These are phyloP conservation scores for Colletotrichum gigasporum DNA, from an alignment of 2,329 filamentous ascomycete genomes.

Conservation along the genomic window DNA sequence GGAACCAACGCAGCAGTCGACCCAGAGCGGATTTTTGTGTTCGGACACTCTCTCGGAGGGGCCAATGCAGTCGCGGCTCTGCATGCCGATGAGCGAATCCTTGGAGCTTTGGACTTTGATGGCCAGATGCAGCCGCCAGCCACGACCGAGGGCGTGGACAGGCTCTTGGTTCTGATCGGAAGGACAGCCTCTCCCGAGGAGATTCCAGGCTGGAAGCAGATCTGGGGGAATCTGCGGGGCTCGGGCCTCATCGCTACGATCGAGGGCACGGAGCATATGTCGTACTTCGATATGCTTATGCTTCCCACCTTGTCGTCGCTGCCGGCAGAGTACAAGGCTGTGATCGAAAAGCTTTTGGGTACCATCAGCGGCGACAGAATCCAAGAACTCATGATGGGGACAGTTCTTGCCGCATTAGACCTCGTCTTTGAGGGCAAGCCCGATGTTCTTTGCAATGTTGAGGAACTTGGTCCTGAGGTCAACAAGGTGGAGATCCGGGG, in stretches of 20 bases:
- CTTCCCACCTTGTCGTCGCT: not conserved
- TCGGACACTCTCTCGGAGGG: constrained; percentile 51
- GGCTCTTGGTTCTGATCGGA: constrained; percentile 43
- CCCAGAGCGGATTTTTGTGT: constrained; percentile 40
- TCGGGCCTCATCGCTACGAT: constrained; percentile 38
- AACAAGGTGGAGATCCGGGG: not conserved
- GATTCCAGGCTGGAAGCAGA: constrained; percentile 42
- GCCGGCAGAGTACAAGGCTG: not conserved
- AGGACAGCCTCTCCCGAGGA: constrained; percentile 37
- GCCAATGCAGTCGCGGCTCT: constrained; percentile 45
- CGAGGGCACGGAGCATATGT: constrained; percentile 39
- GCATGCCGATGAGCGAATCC: constrained; percentile 41
- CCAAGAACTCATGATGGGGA: not conserved
- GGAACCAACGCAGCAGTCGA: not conserved
- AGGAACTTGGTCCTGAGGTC: not conserved
- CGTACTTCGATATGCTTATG: constrained; percentile 39
- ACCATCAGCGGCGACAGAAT: not conserved
- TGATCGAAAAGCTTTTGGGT: not conserved
- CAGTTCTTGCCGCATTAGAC: not conserved
- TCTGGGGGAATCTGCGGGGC: constrained; percentile 38
- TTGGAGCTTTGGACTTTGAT: constrained; percentile 51
- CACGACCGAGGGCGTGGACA: constrained; percentile 36
- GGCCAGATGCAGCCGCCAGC: constrained; percentile 44
- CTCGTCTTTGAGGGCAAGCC: not conserved
- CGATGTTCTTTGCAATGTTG: not conserved